Percentiles rank a stretch among this genome's conserved stretches.
phyloP scores from a whole-genome alignment of 371 early-diverging fungal genomes.

The Mortierella sp. region DNA sequence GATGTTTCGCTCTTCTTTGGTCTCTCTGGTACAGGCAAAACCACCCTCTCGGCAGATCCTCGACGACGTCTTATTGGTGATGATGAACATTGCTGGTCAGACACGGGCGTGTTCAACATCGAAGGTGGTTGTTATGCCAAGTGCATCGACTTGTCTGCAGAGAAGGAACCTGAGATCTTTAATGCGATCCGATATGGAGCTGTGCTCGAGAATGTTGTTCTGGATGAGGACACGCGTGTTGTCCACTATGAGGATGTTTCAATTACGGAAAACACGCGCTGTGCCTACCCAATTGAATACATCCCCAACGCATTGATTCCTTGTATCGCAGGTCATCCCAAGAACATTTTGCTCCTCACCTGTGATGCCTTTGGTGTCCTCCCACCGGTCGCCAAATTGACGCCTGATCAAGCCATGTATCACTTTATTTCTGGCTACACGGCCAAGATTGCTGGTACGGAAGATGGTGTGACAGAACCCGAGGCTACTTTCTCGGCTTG shows the following conservation, averaged over 20 bases:
- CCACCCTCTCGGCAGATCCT: conserved; percentile 96
- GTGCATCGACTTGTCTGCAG: conserved; percentile 91
- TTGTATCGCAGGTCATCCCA: conserved; percentile 90
- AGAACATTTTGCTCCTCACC: conserved; percentile 96
- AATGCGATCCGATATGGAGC: conserved; percentile 95
- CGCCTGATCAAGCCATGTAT: conserved; percentile 95
- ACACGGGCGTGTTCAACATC: conserved; percentile 96
- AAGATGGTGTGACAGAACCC: conserved; percentile 95
- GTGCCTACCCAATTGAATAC: conserved; percentile 97
- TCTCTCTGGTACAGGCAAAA: conserved; percentile 97
- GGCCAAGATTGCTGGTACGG: conserved; percentile 96
- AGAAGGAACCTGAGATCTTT: conserved; percentile 98
- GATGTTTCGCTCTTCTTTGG: conserved; percentile 99
- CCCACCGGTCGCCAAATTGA: conserved; percentile 94
- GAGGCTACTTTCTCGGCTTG: conserved; percentile 96
- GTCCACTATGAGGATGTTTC: conserved; percentile 88
- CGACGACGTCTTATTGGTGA: conserved; percentile 95
- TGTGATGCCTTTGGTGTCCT: conserved; percentile 98
- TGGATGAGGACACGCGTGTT: conserved; percentile 80
- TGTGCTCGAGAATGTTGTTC: conserved; percentile 96
- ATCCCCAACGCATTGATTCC: conserved; percentile 97
- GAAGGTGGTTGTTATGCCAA: conserved; percentile 99
- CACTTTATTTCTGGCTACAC: conserved; percentile 96
- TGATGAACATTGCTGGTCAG: conserved; percentile 99
- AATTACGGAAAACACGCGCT: conserved; percentile 97